These are phyloP conservation scores for Cenchrus americanus DNA, from an alignment of 176 grass and related monocot genomes.

Conservation along the genomic window DNA sequence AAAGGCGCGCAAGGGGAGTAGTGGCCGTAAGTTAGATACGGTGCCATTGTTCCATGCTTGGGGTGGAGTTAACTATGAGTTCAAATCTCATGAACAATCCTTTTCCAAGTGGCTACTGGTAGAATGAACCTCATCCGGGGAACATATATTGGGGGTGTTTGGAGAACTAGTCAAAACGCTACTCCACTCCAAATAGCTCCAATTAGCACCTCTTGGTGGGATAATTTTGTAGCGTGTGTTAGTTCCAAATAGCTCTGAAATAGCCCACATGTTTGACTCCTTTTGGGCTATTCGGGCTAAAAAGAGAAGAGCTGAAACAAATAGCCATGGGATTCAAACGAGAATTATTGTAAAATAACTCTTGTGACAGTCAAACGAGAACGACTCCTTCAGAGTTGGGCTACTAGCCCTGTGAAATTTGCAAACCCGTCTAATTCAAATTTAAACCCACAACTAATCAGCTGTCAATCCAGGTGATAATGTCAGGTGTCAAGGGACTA, in stretches of 20 bases:
- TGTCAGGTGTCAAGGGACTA: no score
- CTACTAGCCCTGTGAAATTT: neutral
- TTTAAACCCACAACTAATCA: neutral
- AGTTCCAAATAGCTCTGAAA: no score
- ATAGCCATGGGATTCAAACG: no score
- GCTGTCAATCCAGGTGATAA: neutral
- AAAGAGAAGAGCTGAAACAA: no score
- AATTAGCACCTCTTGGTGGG: no score
- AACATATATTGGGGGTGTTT: neutral
- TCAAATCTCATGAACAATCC: neutral
- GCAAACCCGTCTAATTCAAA: neutral
- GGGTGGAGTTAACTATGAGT: neutral
- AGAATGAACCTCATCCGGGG: neutral
- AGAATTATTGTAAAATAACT: neutral
- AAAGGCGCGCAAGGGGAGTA: neutral
- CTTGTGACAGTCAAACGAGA: neutral
- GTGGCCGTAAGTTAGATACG: neutral
- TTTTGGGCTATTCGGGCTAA: no score
- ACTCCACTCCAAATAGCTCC: no score
- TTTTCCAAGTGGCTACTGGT: neutral
- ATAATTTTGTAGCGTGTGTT: no score
- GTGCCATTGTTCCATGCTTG: neutral
- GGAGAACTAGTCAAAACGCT: no score
- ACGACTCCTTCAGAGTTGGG: neutral
- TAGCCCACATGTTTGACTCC: no score